Base-by-base conservation (phyloP, 202 grass and related monocot genomes). In the Bolboschoenoplectus hybrid region DNA sequence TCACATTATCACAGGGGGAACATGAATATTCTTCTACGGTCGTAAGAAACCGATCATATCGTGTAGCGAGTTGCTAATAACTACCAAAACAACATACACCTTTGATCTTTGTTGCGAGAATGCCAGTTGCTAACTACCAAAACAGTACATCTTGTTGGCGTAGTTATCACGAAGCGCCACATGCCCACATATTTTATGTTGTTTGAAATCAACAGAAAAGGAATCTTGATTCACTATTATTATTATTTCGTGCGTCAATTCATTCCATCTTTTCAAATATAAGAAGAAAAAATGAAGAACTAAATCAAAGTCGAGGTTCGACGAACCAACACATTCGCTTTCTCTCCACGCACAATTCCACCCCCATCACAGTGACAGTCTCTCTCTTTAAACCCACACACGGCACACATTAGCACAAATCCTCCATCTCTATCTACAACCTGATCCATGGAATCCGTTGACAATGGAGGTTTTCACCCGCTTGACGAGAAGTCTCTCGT, bases 401-500 rank as follows among this genome's bases (percentile, higher is more conserved):
- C 12, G 9, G 14, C 55, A 9, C 60, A 49, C 19, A 32, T 63
- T 20, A 10, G 44, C 26, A 11, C 20, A 43, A 34, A 51, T 20
- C 11, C 20, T 7, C 26, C 26, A 0, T 10, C 72, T 51, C 43
- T 12, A 10, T 5, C 10, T 13, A 75, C 8, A 5, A 39, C 7
- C 32, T 14, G 14, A 57, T 38, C 49, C 82, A 93, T 97, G 91
- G 89, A 78, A 9, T 89, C 34, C 51, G 82, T 9, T 70, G 50
- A 89, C 84, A 43, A 75, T 45, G 69, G 80, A 78, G 69, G 81
- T 45, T 96, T 98, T 65, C 79, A 86, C 8, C 86, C 87, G 5
- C 91, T 98, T 14, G 89, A 96, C 89, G 91, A 90, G 86, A 80
- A 81, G 40, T 91, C 97, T 13, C 82, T 98, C 17, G 60, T 96